These are phyloP conservation scores for Geotrichum phurueaensis DNA, from an alignment of 1,139 yeast species.

Conservation along the genomic window DNA sequence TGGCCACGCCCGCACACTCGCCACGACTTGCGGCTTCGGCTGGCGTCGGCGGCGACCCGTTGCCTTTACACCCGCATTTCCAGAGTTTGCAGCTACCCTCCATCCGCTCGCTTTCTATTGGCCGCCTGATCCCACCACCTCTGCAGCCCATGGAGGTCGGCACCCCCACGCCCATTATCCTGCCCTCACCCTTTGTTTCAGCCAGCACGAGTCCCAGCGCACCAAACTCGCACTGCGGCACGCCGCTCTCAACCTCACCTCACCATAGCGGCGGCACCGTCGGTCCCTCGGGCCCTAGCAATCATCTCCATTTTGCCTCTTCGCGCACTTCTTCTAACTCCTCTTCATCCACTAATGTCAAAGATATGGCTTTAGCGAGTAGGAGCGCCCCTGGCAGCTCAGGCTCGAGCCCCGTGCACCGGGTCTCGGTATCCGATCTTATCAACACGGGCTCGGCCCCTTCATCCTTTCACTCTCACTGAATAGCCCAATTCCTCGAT, in stretches of 20 bases:
- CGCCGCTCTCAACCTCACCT: conserved; percentile 7
- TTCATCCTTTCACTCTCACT: neutral
- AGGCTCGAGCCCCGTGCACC: conserved; percentile 10
- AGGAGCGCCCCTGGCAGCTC: conserved; percentile 13
- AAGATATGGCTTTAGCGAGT: conserved; percentile 6
- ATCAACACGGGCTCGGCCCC: conserved; percentile 9
- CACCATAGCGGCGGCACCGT: conserved; percentile 1
- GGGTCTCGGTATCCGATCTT: conserved; percentile 24
- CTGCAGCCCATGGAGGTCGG: conserved; percentile 35
- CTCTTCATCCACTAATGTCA: conserved; percentile 6
- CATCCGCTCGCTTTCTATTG: conserved; percentile 35
- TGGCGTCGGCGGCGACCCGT: conserved; percentile 21
- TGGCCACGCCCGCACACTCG: conserved; percentile 55
- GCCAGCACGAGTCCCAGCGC: conserved; percentile 4
- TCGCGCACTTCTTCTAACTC: neutral
- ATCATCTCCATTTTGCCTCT: neutral
- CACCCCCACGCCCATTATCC: conserved; percentile 10
- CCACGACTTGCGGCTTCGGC: conserved; percentile 42
- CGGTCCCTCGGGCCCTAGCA: conserved; percentile 1
- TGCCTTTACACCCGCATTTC: neutral
- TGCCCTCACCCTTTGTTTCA: conserved; percentile 9
- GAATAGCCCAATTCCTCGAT: too few relatives aligned
- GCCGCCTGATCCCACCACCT: conserved; percentile 35
- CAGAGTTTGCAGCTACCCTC: conserved; percentile 37
- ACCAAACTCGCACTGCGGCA: neutral